These are phyloP conservation scores for Phoma sp. DNA, from an alignment of 2,329 filamentous ascomycete species.

Conservation along the genomic window DNA sequence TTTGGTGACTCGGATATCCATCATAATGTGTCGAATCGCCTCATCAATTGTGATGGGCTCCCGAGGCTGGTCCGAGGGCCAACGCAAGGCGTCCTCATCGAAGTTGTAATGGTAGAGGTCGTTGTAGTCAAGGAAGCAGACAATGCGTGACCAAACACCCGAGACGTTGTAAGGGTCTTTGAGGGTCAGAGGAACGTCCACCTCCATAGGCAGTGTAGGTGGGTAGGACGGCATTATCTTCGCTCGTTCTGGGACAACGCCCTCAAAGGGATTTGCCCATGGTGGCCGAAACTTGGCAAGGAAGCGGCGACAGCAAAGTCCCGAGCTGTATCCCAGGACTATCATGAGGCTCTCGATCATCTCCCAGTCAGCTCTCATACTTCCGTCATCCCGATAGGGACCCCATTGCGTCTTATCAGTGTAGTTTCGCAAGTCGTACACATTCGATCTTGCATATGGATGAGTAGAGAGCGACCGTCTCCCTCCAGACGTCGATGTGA, in stretches of 20 bases:
- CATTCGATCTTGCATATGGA: slow-evolving; percentile 69
- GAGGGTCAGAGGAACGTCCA: slow-evolving; percentile 56
- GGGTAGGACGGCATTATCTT: slow-evolving; percentile 16
- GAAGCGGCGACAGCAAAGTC: slow-evolving; percentile 34
- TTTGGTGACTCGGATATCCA: slow-evolving; percentile 67
- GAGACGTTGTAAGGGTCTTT: slow-evolving; percentile 74
- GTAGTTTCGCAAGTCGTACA: slow-evolving; percentile 77
- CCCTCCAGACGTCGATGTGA: slow-evolving; percentile 56
- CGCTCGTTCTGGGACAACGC: slow-evolving; percentile 27
- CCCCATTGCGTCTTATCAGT: slow-evolving; percentile 70
- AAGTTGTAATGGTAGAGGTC: slow-evolving; percentile 79
- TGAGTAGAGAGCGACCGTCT: slow-evolving; percentile 52
- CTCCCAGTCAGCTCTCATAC: slow-evolving; percentile 74
- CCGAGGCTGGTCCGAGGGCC: slow-evolving; percentile 49
- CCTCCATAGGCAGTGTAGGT: slow-evolving; percentile 29
- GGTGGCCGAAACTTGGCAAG: slow-evolving; percentile 33
- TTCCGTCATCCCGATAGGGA: slow-evolving; percentile 71
- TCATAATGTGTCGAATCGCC: slow-evolving; percentile 72
- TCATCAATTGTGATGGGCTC: slow-evolving; percentile 67
- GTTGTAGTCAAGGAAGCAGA: slow-evolving; percentile 52
- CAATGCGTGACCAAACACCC: slow-evolving; percentile 71
- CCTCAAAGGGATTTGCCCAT: slow-evolving; percentile 40
- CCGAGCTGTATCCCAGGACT: slow-evolving; percentile 67
- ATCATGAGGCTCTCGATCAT: slow-evolving; percentile 78
- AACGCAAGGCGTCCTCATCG: slow-evolving; percentile 45